Conservation (phyloP, 805 yeast genomes). For the Nakazawaea ambrosiae region DNA sequence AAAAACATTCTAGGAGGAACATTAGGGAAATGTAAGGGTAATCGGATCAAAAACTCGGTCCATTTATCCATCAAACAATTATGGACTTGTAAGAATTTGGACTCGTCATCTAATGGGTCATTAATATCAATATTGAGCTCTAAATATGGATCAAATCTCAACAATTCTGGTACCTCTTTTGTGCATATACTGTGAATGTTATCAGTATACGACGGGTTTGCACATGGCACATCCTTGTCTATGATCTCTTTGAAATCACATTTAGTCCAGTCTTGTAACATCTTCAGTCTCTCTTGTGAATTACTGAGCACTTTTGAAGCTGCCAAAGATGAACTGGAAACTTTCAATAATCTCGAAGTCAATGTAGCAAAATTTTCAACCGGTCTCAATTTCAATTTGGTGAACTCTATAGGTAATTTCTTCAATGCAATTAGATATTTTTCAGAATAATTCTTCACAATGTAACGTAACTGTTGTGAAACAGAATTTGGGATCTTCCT, state of each 20-base stretch:
- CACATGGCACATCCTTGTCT: slow-evolving; percentile 12
- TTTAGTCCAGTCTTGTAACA: slow-evolving; percentile 44
- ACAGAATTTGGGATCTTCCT: slow-evolving; percentile 55
- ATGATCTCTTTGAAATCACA: slow-evolving; percentile 23
- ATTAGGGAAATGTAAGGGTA: slow-evolving; percentile 37
- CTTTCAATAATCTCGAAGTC: slow-evolving; percentile 46
- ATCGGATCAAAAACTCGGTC: slow-evolving; percentile 29
- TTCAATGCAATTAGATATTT: slow-evolving; percentile 27
- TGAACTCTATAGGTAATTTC: slow-evolving; percentile 43
- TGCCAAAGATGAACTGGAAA: slow-evolving; percentile 28
- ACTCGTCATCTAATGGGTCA: no score
- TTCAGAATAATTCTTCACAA: slow-evolving; percentile 43
- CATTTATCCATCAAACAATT: slow-evolving; percentile 16
- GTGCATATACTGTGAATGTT: slow-evolving; percentile 27
- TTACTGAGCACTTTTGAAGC: slow-evolving; percentile 7
- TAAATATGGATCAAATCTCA: slow-evolving; percentile 11
- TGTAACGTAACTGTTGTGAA: slow-evolving; percentile 44
- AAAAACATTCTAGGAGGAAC: slow-evolving; percentile 50
- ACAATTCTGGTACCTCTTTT: slow-evolving; percentile 26
- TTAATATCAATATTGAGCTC: no score
- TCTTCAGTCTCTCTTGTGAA: slow-evolving; percentile 29
- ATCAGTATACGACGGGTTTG: slow-evolving; percentile 19
- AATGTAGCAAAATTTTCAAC: slow-evolving; percentile 49
- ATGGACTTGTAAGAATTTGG: slow-evolving; percentile 2
- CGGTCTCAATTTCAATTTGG: slow-evolving; percentile 42